phyloP scores from a whole-genome alignment of 1,284 basidiomycete species.

The Vanrija pseudolonga region DNA sequence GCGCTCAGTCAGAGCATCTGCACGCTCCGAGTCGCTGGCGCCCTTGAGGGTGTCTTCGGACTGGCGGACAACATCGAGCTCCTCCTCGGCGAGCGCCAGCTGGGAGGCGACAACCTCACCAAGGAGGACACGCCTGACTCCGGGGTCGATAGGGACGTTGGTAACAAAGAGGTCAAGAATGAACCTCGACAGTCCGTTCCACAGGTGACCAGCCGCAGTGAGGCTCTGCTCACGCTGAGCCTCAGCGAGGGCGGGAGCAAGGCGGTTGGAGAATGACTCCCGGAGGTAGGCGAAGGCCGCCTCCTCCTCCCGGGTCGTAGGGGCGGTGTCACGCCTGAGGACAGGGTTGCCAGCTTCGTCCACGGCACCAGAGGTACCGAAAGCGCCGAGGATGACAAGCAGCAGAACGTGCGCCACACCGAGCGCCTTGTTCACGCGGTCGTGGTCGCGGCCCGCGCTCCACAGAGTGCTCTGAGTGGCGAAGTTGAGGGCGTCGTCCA shows the following conservation, averaged over 20 bases:
- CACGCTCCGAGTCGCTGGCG: slow-evolving; percentile 56
- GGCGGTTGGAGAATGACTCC: slow-evolving; percentile 4
- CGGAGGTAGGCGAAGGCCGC: slow-evolving; percentile 11
- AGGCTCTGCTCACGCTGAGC: slow-evolving; percentile 5
- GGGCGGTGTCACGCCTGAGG: background rate
- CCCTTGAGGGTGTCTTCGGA: slow-evolving; percentile 65
- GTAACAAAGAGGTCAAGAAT: slow-evolving; percentile 66
- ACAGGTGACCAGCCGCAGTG: slow-evolving; percentile 49
- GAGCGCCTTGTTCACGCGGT: slow-evolving; percentile 9
- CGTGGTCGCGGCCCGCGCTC: slow-evolving; percentile 10
- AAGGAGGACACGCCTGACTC: slow-evolving; percentile 61
- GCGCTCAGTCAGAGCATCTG: slow-evolving; percentile 44
- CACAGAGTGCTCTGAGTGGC: slow-evolving; percentile 25
- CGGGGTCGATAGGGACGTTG: slow-evolving; percentile 81
- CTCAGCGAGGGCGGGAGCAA: slow-evolving; percentile 12
- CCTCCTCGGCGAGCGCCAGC: slow-evolving; percentile 53
- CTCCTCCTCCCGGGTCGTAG: background rate
- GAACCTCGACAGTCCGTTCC: slow-evolving; percentile 60
- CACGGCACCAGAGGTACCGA: slow-evolving; percentile 10
- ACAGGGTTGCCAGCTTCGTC: background rate
- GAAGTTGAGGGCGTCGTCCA: slow-evolving; percentile 33
- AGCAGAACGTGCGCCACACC: too few relatives aligned
- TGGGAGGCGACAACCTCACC: slow-evolving; percentile 57
- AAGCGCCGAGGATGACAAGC: slow-evolving; percentile 18
- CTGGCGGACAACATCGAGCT: slow-evolving; percentile 59